Percentiles rank a stretch among this genome's conserved stretches.
Conservation (phyloP, 306 rosid species). For the Abrus pulchellus region DNA sequence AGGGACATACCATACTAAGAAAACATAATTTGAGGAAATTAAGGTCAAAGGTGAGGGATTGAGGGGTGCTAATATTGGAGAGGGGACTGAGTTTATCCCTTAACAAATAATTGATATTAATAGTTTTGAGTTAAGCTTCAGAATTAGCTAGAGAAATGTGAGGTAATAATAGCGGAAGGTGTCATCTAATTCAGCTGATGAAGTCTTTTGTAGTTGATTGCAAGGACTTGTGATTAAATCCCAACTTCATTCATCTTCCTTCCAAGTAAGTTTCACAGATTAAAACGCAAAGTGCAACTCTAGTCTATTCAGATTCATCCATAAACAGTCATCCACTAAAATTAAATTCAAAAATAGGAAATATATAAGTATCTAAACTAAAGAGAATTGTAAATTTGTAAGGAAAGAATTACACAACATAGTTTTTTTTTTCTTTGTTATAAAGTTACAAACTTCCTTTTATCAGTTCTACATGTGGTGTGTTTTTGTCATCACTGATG, state of each 20-base stretch:
- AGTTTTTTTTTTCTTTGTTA: background rate
- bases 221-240: background rate
- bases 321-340: no score
- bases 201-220: background rate
- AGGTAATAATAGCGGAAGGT: background rate
- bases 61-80: no score
- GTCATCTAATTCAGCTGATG: background rate
- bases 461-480: conserved; percentile 42
- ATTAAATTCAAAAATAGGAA: no score
- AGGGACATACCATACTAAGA: background rate
- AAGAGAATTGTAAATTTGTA: background rate
- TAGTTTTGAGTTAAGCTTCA: background rate
- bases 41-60: background rate
- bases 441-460: conserved; percentile 16
- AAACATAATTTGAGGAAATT: background rate
- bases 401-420: background rate
- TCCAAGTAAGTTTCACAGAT: background rate
- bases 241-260: background rate
- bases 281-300: background rate
- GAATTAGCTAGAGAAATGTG: conserved; percentile 10
- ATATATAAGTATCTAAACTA: background rate
- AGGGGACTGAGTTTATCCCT: no score
- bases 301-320: no score
- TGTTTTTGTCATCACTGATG: conserved; percentile 25
- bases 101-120: background rate